Base-by-base conservation (phyloP, 202 grass and related monocot genomes). In the Zoysia matrella region DNA sequence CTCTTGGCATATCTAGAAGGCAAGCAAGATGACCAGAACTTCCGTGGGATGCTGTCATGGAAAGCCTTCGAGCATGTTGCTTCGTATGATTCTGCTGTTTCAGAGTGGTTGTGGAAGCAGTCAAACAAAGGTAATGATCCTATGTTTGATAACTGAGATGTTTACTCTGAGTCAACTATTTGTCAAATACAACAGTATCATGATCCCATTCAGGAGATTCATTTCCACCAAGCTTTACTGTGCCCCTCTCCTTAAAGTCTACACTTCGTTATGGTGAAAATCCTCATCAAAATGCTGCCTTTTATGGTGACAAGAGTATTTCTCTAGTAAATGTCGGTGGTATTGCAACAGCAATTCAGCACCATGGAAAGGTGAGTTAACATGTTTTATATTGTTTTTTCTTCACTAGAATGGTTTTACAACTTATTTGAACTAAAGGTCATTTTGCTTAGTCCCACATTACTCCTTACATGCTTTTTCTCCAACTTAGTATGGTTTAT, bases 211-310 rank as follows among this genome's bases (percentile, higher is more conserved):
- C 77, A 97, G 94, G 86, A 78, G 87, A 90, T 77, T 78, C 57
- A 65, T 90, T 98, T 71, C 86, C 92, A 55, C 90, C 90, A 47
- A 93, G 74, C 66, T 87, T 98, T 49, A 98, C 92, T 60, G 80
- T 98, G 18, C 85, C 95, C 36, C 44, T 98, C 3, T 84, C 89
- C 16, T 73, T 95, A 65, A 95, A 92, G 44, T 91, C 84, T 63
- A 70, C 69, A 67, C 92, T 98, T 84, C 74, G 95, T 9, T 98
- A 98, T 66, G 92, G 95, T 7, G 95, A 98, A 88, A 98, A 98
- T 93, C 95, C 95, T 78, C 95, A 98, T 80, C 92, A 95, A 79
- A 93, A 95, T 65, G 90, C 95, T 47, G 95, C 90, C 40, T 93
- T 98, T 82, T 98, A 98, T 79, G 77, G 43, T 80, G 92, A 98